Conservation (phyloP, 2,329 filamentous ascomycete species). For the Ascomycota sp. region DNA sequence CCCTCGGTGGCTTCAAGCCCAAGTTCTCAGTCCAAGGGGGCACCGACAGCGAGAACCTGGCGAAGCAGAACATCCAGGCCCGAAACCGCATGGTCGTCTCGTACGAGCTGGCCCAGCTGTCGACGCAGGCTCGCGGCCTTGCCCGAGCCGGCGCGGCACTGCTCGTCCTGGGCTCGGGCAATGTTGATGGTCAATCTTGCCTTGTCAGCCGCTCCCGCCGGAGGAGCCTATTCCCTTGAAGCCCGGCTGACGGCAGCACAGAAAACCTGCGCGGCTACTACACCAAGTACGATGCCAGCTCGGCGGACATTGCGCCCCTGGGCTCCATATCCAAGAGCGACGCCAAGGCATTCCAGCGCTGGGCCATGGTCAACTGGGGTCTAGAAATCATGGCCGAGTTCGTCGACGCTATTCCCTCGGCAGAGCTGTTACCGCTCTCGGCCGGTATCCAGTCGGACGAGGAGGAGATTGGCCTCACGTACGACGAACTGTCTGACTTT, state of each 20-base stretch:
- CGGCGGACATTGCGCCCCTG: conserved; percentile 32
- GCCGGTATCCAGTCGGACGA: conserved; percentile 7
- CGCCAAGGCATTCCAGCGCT: conserved; percentile 42
- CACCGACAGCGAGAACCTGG: conserved; percentile 32
- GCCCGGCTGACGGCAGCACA: conserved; percentile 11
- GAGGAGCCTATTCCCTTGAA: not conserved
- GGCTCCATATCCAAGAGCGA: conserved; percentile 39
- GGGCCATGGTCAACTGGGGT: conserved; percentile 31
- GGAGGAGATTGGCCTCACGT: conserved; percentile 20
- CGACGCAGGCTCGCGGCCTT: conserved; percentile 35
- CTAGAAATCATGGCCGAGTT: conserved; percentile 44
- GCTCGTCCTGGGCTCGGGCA: conserved; percentile 41
- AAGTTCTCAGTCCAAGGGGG: conserved; percentile 15
- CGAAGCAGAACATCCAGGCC: conserved; percentile 49
- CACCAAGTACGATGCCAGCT: conserved; percentile 23
- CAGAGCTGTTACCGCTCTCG: conserved; percentile 25
- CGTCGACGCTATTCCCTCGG: conserved; percentile 34
- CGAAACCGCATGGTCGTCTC: conserved; percentile 42
- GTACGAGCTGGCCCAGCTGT: conserved; percentile 41
- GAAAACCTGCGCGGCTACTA: conserved; percentile 29
- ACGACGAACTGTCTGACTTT: conserved; percentile 18
- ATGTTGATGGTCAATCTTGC: conserved; percentile 9
- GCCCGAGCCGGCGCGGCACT: conserved; percentile 31
- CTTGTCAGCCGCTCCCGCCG: too few relatives aligned
- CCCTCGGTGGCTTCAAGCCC: conserved; percentile 8